Evolutionary conservation across 305 asterid genomes (phyloP).

Genomic region (Vinca major): DNA sequence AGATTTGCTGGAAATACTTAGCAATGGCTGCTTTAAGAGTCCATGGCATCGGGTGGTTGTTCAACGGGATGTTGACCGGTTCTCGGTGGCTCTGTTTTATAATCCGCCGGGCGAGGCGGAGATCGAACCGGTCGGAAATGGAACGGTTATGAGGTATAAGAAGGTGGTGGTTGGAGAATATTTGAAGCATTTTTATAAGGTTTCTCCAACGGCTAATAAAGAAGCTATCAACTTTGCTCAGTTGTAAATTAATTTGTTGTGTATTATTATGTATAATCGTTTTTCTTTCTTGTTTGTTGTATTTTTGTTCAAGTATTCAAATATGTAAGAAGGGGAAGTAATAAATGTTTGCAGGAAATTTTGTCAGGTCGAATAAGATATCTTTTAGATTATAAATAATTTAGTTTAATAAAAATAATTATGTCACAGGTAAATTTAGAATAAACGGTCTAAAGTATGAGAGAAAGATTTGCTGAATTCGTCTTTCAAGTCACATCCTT

Average conservation of each 20-base stretch:
- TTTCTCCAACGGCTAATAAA: constrained; percentile 24
- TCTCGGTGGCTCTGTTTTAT: constrained; percentile 32
- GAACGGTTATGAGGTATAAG: constrained; percentile 11
- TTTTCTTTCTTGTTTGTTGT: too few relatives aligned
- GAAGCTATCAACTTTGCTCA: constrained; percentile 24
- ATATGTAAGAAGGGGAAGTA: too few relatives aligned
- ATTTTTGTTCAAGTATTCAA: too few relatives aligned
- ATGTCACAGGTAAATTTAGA: too few relatives aligned
- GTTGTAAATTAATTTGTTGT: neutral
- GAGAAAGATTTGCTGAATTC: too few relatives aligned
- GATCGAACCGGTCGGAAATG: constrained; percentile 25
- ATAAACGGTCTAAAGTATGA: too few relatives aligned
- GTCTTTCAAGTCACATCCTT: too few relatives aligned
- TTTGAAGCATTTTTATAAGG: constrained; percentile 22
- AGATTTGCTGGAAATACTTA: constrained; percentile 30
- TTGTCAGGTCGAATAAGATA: too few relatives aligned
- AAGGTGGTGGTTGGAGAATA: constrained; percentile 30
- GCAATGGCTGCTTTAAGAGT: constrained; percentile 31
- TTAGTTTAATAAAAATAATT: too few relatives aligned
- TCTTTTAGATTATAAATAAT: too few relatives aligned
- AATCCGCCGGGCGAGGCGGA: constrained; percentile 20
- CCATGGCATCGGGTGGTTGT: constrained; percentile 35
- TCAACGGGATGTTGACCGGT: constrained; percentile 15
- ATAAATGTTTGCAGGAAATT: too few relatives aligned
- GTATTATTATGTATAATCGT: too few relatives aligned